These are phyloP conservation scores for Clavariopsis aquatica DNA, from an alignment of 495 filamentous ascomycete species.

Conservation along the genomic window DNA sequence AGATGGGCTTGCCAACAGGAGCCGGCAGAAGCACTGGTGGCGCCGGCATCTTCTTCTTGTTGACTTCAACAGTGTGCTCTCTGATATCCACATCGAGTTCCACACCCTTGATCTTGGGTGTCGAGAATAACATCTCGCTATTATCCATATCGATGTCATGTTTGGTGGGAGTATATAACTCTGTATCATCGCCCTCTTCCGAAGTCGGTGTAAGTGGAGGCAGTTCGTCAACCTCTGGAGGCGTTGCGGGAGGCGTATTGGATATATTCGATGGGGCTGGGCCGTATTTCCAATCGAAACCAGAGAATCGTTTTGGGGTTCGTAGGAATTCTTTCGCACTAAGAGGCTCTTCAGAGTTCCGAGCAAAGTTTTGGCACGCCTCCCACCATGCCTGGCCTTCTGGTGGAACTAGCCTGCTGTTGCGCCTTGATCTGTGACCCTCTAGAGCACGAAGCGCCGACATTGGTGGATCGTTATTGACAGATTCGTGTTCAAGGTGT, in stretches of 20 bases:
- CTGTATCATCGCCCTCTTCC: conserved; percentile 1
- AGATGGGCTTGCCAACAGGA: conserved; percentile 7
- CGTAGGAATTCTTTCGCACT: conserved; percentile 29
- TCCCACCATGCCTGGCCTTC: conserved; percentile 28
- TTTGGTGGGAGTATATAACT: conserved; percentile 12
- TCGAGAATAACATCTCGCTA: not conserved
- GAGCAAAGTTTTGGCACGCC: conserved; percentile 30
- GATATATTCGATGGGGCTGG: not conserved
- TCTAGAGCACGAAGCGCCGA: conserved; percentile 21
- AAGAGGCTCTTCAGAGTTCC: conserved; percentile 19
- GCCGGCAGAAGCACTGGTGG: conserved; percentile 14
- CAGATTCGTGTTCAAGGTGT: conserved; percentile 23
- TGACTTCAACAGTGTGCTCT: conserved; percentile 23
- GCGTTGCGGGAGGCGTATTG: conserved; percentile 16
- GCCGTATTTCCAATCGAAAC: conserved; percentile 20
- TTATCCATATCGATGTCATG: not conserved
- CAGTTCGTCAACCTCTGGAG: conserved; percentile 25
- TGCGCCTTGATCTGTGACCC: conserved; percentile 15
- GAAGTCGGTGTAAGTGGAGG: conserved; percentile 29
- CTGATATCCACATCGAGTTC: conserved; percentile 15
- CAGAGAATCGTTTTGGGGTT: conserved; percentile 21
- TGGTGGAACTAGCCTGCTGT: conserved; percentile 21
- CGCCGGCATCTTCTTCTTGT: conserved; percentile 16
- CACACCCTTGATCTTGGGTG: not conserved
- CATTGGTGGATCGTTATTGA: conserved; percentile 10